Conservation (phyloP, 257 asterid genomes). For the Misopates orontium region DNA sequence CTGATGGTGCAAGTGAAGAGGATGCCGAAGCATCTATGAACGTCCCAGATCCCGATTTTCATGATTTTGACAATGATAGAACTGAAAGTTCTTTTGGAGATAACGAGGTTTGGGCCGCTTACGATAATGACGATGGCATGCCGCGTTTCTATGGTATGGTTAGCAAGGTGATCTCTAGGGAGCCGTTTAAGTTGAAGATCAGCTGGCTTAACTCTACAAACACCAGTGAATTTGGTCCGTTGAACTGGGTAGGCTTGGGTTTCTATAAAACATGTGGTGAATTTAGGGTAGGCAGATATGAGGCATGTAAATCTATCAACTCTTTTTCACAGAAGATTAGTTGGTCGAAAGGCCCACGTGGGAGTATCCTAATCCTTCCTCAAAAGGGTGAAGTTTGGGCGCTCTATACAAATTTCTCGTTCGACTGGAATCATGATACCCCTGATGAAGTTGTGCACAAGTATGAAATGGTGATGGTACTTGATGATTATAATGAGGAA, state of each 20-base stretch:
- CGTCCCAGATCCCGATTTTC: slow-evolving; percentile 84
- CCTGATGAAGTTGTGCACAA: slow-evolving; percentile 55
- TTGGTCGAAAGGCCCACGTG: slow-evolving; percentile 59
- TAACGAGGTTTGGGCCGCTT: slow-evolving; percentile 83
- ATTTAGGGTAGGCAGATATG: slow-evolving; percentile 61
- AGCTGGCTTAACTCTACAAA: slow-evolving; percentile 82
- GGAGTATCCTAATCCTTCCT: slow-evolving; percentile 58
- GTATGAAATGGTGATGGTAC: slow-evolving; percentile 69
- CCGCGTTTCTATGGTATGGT: slow-evolving; percentile 79
- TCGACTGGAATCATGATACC: slow-evolving; percentile 55
- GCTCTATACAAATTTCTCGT: slow-evolving; percentile 61
- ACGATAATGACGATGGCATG: slow-evolving; percentile 81
- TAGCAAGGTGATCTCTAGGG: slow-evolving; percentile 56
- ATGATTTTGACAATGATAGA: slow-evolving; percentile 73
- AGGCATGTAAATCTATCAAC: slow-evolving; percentile 47
- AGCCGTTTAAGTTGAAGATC: slow-evolving; percentile 65
- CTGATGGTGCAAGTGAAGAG: background rate
- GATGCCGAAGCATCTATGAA: slow-evolving; percentile 39
- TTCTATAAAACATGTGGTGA: slow-evolving; percentile 79
- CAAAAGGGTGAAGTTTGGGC: slow-evolving; percentile 88
- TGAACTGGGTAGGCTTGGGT: slow-evolving; percentile 72
- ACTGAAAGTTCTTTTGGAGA: slow-evolving; percentile 58
- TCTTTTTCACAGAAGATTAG: slow-evolving; percentile 67
- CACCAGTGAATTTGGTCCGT: slow-evolving; percentile 53
- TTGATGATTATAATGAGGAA: slow-evolving; percentile 56